These are phyloP conservation scores for Begonia fuchsioides DNA, from an alignment of 306 rosid genomes.

Conservation along the genomic window DNA sequence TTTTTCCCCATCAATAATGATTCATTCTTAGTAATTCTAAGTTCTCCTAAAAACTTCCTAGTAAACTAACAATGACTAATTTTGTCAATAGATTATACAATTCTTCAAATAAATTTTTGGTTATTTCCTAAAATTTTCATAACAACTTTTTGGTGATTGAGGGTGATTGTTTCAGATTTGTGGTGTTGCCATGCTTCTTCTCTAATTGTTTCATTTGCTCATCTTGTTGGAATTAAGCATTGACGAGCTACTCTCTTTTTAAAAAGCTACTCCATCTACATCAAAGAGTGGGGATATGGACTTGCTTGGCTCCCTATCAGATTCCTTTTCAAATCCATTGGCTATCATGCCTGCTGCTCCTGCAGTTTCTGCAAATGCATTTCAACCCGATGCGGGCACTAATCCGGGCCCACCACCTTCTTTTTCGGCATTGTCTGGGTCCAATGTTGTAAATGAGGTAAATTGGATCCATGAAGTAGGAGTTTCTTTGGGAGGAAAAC, in stretches of 20 bases:
- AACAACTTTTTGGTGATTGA: too few relatives aligned
- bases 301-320: slow-evolving; percentile 81
- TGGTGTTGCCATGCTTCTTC: too few relatives aligned
- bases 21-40: too few relatives aligned
- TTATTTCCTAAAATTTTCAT: too few relatives aligned
- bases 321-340: slow-evolving; percentile 44
- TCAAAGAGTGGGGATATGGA: slow-evolving; percentile 60
- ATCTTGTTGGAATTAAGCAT: slow-evolving; percentile 4
- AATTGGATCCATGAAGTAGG: not conserved
- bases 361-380: slow-evolving; percentile 13
- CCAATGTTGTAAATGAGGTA: slow-evolving; percentile 56
- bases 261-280: slow-evolving; percentile 41
- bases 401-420: slow-evolving; percentile 31
- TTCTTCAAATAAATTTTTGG: too few relatives aligned
- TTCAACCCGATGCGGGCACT: slow-evolving; percentile 24
- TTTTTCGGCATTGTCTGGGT: slow-evolving; percentile 16
- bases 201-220: not conserved
- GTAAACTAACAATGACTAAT: too few relatives aligned
- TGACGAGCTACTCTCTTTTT: slow-evolving; percentile 11
- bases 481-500: too few relatives aligned
- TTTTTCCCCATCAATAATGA: too few relatives aligned
- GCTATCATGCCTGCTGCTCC: slow-evolving; percentile 52
- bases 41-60: too few relatives aligned
- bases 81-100: too few relatives aligned
- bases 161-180: too few relatives aligned